Percentiles rank a stretch among this genome's conserved stretches.
These are phyloP conservation scores for Epichloe uncinata DNA, from an alignment of 2,329 filamentous ascomycete genomes.

Conservation along the genomic window DNA sequence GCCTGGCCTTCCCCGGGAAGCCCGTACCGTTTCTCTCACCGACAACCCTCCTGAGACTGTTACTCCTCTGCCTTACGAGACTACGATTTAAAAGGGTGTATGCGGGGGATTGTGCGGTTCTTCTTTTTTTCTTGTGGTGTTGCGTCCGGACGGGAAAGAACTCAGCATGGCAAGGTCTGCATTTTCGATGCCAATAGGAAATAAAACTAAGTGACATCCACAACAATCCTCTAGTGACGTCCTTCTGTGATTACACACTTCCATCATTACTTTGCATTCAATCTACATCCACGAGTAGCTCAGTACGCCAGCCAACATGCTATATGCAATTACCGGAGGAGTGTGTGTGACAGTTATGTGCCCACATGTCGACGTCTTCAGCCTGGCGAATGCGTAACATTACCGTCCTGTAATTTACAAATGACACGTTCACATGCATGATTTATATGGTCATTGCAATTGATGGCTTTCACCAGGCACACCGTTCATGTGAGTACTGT, in stretches of 20 bases:
- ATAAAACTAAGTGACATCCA: conserved; percentile 25
- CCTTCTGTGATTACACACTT: neutral
- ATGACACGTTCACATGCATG: neutral
- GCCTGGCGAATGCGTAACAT: too few species aligned
- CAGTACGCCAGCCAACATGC: neutral
- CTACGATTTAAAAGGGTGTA: conserved; percentile 64
- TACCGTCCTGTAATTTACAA: too few species aligned
- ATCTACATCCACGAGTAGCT: neutral
- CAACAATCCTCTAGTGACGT: neutral
- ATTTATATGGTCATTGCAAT: too few species aligned
- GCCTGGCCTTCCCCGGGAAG: conserved; percentile 65
- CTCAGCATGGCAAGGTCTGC: conserved; percentile 30
- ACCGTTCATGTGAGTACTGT: neutral
- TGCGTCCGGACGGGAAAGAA: conserved; percentile 30
- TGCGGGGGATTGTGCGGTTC: conserved; percentile 11
- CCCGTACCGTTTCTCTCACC: conserved; percentile 64
- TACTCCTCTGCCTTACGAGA: conserved; percentile 90
- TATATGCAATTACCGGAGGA: neutral
- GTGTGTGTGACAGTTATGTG: too few species aligned
- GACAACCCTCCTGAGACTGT: conserved; percentile 86
- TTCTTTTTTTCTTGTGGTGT: conserved; percentile 28
- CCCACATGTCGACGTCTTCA: too few species aligned
- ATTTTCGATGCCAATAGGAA: conserved; percentile 29
- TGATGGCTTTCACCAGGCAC: neutral
- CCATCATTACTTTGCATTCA: neutral